phyloP scores from a whole-genome alignment of 805 yeast genomes.

The Ogataea philodendri region DNA sequence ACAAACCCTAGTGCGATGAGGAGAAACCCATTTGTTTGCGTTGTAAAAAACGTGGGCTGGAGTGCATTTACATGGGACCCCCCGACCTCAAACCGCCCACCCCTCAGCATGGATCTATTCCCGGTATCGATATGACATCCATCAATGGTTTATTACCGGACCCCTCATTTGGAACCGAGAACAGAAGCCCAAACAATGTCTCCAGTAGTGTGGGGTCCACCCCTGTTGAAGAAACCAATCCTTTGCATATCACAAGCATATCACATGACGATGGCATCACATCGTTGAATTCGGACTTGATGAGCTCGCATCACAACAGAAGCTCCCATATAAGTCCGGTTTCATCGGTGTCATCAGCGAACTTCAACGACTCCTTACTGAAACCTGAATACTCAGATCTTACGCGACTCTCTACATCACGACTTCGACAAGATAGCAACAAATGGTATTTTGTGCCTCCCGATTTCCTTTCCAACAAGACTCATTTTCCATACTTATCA shows the following conservation, averaged over 20 bases:
- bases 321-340: slow-evolving; percentile 8
- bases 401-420: too few relatives aligned
- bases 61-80: slow-evolving; percentile 15
- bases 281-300: slow-evolving; percentile 6
- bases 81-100: background rate
- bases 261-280: slow-evolving; percentile 1
- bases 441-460: slow-evolving; percentile 15
- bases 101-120: too few relatives aligned
- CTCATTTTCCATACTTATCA: slow-evolving; percentile 17
- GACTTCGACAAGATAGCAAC: too few relatives aligned
- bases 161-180: too few relatives aligned
- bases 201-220: too few relatives aligned
- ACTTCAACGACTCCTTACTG: background rate
- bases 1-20: slow-evolving; percentile 26
- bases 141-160: too few relatives aligned
- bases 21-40: slow-evolving; percentile 23
- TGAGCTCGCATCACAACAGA: slow-evolving; percentile 2
- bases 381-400: slow-evolving; percentile 3
- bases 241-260: too few relatives aligned
- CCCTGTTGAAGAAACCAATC: too few relatives aligned
- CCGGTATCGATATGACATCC: too few relatives aligned
- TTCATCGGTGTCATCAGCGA: slow-evolving; percentile 11
- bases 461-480: slow-evolving; percentile 20
- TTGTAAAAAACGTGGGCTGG: slow-evolving; percentile 23
- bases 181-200: too few relatives aligned